Base-by-base conservation (phyloP, 1,284 basidiomycete genomes). In the Ustilago loliicola region DNA sequence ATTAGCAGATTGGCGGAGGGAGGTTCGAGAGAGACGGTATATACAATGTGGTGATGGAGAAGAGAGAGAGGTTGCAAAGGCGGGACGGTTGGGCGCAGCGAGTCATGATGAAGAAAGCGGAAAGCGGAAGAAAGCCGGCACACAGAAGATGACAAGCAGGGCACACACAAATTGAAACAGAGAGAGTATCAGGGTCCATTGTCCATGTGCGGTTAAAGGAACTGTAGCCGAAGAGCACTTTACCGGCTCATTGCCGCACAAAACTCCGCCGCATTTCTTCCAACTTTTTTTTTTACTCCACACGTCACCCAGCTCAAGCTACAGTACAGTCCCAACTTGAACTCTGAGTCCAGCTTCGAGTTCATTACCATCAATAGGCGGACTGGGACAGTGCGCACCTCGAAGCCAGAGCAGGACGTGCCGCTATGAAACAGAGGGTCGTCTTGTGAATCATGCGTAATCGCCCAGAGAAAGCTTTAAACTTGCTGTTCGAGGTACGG, bases 141-240 rank as follows among this genome's bases (percentile, higher is more conserved):
- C n/a, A 32, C 29, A 34, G 7, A 32, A 34, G 30, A 30, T 34
- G 51, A 53, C 30, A n/a, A 53, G n/a, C 32, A 8, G n/a, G 15
- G 19, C 51, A 32, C n/a, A 25, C 27, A 2, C 8, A 32, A 30
- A 11, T 30, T 11, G 11, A n/a, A 32, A 17, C n/a, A 30, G 23
- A 32, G 19, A 30, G 25, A 30, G 51, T 29, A 11, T 58, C 60
- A 61, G 60, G 60, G 60, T 61, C 60, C 60, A 52, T 42, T 29
- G 48, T 27, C 17, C 27, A 54, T 54, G 32, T 30, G n/a, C 9
- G 17, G 21, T 53, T 48, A 50, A 15, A 29, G n/a, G 23, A 17
- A 27, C 29, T 1, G 11, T 61, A 54, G 50, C 60, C 51, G 60
- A 61, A 54, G 25, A 17, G 21, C 23, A 34, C 10, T 17, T 42